Evolutionary conservation across 768 basidiomycete genomes (phyloP), one percentile per base, ranked within the genome.

Genomic region (Gymnopilus dilepis): DNA sequence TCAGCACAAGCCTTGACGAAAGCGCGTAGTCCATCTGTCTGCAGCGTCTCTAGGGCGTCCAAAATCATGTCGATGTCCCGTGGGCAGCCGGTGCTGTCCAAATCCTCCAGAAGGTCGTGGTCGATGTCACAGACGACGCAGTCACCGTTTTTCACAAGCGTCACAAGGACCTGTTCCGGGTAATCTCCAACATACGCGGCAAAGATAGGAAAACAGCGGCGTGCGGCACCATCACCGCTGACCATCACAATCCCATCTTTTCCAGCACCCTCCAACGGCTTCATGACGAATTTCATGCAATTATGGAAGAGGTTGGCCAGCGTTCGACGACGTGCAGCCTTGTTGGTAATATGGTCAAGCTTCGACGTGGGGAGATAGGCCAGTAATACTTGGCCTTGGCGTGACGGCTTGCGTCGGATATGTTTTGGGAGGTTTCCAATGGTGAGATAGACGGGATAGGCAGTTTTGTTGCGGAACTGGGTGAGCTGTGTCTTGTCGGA

Each of bases 121-220:
- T 2, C n/a, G 24, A 37, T 15, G 6, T 17, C n/a, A 21, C 53
- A 54, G 6, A 41, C 34, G 0, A 75, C 73, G 55, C 75, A 78
- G 1, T 73, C 65, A 0, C 68, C 67, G 1, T 45, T 67, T 38
- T 73, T 74, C 11, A 65, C 57, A 22, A 65, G 60, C 0, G 74
- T 71, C 0, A 76, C 72, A 0, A 82, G 74, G 7, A 74, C 68
- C 55, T 84, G 82, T 58, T 84, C 81, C 0, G 82, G 82, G 59
- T 81, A 77, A 65, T 82, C 79, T 0, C 74, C 75, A 2, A 77
- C 62, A 61, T 76, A 77, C 0, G 70, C 67, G 0, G 81, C 79
- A 1, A 84, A 60, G 38, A 84, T 76, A 0, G 79, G 81, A 60
- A 74, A 70, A 17, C 73, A 38, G 11, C 66, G 64, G 0, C 75